Conservation (phyloP, 148 eudicot genomes). For the Camellia sinensis region DNA sequence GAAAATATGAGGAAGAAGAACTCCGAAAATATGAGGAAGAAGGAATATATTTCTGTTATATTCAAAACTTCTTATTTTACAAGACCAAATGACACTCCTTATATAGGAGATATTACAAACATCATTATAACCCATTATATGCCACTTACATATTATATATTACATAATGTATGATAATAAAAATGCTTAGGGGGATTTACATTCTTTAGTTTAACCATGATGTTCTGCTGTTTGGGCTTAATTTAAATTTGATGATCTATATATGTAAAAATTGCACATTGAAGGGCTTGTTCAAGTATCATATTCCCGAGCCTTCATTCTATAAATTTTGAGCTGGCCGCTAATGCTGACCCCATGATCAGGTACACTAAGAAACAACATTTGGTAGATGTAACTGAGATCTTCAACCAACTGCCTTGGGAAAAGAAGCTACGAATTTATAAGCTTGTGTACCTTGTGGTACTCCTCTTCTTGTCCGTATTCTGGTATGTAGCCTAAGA, state of each 20-base stretch:
- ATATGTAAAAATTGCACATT: not conserved
- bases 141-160: no score
- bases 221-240: not conserved
- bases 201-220: not conserved
- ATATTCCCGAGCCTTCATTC: not conserved
- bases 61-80: no score
- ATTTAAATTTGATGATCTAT: not conserved
- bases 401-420: conserved; percentile 46
- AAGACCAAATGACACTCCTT: no score
- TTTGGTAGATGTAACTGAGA: conserved; percentile 54
- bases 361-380: conserved; percentile 38
- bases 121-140: no score
- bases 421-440: conserved; percentile 36
- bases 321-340: not conserved
- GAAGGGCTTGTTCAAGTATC: not conserved
- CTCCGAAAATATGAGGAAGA: no score
- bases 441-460: conserved; percentile 42
- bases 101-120: no score
- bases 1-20: no score
- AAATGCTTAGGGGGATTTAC: not conserved
- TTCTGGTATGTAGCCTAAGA: conserved; percentile 30
- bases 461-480: conserved; percentile 34
- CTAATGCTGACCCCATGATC: not conserved
- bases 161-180: not conserved
- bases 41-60: no score